Evolutionary conservation across 768 basidiomycete genomes (phyloP), one percentile per base, ranked within the genome.

Genomic region (Auricularia cornea): DNA sequence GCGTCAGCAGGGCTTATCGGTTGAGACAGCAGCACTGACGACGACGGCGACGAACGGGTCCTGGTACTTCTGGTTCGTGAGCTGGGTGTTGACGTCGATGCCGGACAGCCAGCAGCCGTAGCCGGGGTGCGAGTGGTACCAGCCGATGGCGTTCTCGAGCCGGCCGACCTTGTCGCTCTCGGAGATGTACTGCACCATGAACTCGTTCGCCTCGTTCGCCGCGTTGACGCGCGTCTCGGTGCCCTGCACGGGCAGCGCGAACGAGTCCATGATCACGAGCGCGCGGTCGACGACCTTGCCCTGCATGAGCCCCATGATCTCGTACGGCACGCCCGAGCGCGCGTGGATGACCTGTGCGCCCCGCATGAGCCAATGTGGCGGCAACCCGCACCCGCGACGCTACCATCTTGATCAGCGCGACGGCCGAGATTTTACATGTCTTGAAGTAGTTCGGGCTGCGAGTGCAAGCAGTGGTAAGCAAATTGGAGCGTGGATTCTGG

Each of bases 71-170:
- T 57, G 54, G 54, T 31, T 57, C 54, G 30, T 57, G 8, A 57
- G 20, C 71, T 99, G 97, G 3, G 97, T 99, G 76, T 98, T 97
- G 72, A 98, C 94, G 77, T 99, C 97, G 26, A 98, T 96, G 69
- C 93, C 94, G 56, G 95, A 98, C 44, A 99, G 80, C 97, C 97
- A 99, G 74, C 97, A 99, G 3, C 97, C 97, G 76, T 98, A 99
- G 40, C 97, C 97, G 62, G 97, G 97, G 80, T 99, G 97, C 41
- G 97, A 98, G 76, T 99, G 97, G 72, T 99, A 99, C 97, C 97
- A 99, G 3, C 97, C 97, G 1, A 99, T 97, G 4, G 98, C 97
- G 87, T 89, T 92, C 79, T 98, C 97, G 33, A 96, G 92, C 69
- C 95, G 78, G 62, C 88, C 64, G 18, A 59, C 60, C 59, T n/a